Conservation (phyloP, 2,329 filamentous ascomycete species). For the Thielaviopsis musarum region DNA sequence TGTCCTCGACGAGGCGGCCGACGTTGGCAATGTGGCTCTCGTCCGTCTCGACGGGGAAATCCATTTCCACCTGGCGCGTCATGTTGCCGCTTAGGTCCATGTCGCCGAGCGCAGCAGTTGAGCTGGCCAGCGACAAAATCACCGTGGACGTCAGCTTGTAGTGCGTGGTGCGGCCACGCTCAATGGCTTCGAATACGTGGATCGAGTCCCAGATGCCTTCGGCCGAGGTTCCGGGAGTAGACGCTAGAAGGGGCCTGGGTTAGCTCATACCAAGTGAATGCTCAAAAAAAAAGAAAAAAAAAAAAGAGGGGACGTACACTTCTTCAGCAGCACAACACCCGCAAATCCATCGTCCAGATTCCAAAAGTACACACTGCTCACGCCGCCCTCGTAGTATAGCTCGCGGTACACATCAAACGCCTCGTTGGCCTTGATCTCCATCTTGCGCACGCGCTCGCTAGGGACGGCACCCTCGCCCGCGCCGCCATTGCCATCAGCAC, state of each 20-base stretch:
- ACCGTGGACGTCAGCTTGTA: constrained; percentile 98
- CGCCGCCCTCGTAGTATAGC: constrained; percentile 91
- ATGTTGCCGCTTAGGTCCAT: constrained; percentile 95
- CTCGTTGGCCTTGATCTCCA: constrained; percentile 88
- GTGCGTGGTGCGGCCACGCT: constrained; percentile 78
- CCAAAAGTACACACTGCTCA: constrained; percentile 96
- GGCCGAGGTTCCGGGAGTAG: constrained; percentile 45
- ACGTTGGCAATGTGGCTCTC: constrained; percentile 92
- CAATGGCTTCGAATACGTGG: constrained; percentile 93
- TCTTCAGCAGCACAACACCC: constrained; percentile 89
- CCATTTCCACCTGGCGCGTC: constrained; percentile 89
- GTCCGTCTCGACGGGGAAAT: constrained; percentile 77
- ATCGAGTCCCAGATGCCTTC: constrained; percentile 94
- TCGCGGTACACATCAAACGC: constrained; percentile 95
- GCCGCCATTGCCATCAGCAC: constrained; percentile 35
- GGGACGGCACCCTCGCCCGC: constrained; percentile 70
- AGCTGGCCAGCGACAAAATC: constrained; percentile 66
- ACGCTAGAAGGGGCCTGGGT: constrained; percentile 29
- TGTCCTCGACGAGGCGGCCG: constrained; percentile 87
- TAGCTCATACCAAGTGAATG: not conserved
- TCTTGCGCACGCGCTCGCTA: constrained; percentile 76
- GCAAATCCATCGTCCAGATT: constrained; percentile 96
- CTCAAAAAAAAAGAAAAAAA: not conserved
- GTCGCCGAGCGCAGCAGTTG: constrained; percentile 45
- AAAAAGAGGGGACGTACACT: constrained; percentile 38